Conservation (phyloP, 225 moss, liverwort and hornwort genomes). For the Marchantia polymorpha region DNA sequence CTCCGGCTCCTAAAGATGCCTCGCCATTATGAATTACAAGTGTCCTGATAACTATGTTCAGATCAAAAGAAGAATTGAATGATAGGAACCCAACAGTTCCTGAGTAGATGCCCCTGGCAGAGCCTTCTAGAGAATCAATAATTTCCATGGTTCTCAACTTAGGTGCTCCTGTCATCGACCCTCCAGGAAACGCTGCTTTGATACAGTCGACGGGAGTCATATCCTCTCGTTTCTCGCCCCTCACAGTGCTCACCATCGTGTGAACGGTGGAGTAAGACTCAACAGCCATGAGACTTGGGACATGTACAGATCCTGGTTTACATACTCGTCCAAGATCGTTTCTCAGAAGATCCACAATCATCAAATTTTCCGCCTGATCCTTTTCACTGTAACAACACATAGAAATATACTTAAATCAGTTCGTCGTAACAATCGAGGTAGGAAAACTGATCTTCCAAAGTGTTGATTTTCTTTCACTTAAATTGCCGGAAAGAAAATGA, state of each 20-base stretch:
- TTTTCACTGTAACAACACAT: constrained; percentile 66
- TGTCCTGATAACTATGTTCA: constrained; percentile 97
- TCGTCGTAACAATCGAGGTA: background rate
- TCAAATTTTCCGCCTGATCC: constrained; percentile 93
- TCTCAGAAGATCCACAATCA: constrained; percentile 96
- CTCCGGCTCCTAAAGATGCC: constrained; percentile 87
- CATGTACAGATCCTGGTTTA: constrained; percentile 83
- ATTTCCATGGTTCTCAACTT: constrained; percentile 98
- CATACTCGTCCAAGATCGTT: constrained; percentile 96
- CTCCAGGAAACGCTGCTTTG: constrained; percentile 94
- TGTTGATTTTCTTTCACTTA: background rate
- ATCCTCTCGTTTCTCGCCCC: constrained; percentile 68
- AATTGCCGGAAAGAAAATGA: background rate
- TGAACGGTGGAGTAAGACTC: constrained; percentile 98
- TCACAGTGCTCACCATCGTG: constrained; percentile 90
- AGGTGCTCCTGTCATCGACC: constrained; percentile 98
- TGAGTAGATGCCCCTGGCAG: constrained; percentile 87
- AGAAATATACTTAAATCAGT: background rate
- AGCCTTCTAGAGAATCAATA: constrained; percentile 78
- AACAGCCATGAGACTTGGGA: constrained; percentile 92
- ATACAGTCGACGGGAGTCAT: constrained; percentile 75
- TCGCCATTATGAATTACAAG: constrained; percentile 77
- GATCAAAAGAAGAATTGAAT: constrained; percentile 88
- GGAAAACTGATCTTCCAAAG: background rate
- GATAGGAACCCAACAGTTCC: constrained; percentile 88